phyloP scores from a whole-genome alignment of 78 protist genomes.

The Planoprotostelium fungivorum region DNA sequence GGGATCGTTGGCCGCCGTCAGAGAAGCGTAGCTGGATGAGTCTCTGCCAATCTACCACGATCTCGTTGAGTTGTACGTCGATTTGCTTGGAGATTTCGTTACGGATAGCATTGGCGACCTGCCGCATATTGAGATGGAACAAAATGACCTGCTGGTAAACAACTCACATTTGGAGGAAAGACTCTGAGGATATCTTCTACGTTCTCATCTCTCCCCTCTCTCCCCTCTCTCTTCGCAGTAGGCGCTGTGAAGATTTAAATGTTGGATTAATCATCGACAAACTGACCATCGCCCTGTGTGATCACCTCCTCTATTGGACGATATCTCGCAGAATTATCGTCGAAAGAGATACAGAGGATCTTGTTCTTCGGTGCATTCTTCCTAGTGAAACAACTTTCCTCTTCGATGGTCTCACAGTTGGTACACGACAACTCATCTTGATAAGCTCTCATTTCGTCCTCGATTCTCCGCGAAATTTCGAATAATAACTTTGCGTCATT shows the following conservation, averaged over 20 bases:
- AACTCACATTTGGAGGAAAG: background rate
- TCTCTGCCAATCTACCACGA: background rate
- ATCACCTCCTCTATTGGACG: background rate
- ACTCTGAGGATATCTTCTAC: background rate
- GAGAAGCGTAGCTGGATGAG: background rate
- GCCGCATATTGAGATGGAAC: no score
- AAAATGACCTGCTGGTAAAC: no score
- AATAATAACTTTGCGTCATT: background rate
- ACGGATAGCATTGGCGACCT: background rate
- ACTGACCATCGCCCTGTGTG: no score
- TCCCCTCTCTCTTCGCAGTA: no score
- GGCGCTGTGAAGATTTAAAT: no score
- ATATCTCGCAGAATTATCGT: background rate
- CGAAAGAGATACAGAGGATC: background rate
- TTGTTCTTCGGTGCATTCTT: background rate
- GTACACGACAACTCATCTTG: background rate
- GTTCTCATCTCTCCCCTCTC: background rate
- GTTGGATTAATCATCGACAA: no score
- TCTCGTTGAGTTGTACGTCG: background rate
- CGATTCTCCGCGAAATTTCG: background rate
- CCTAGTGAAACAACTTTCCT: background rate
- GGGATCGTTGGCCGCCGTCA: background rate
- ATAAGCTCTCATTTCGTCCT: background rate
- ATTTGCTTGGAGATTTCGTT: background rate
- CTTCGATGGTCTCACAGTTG: background rate